phyloP scores from a whole-genome alignment of 495 filamentous ascomycete genomes.

The Rhizodiscina lignyota region DNA sequence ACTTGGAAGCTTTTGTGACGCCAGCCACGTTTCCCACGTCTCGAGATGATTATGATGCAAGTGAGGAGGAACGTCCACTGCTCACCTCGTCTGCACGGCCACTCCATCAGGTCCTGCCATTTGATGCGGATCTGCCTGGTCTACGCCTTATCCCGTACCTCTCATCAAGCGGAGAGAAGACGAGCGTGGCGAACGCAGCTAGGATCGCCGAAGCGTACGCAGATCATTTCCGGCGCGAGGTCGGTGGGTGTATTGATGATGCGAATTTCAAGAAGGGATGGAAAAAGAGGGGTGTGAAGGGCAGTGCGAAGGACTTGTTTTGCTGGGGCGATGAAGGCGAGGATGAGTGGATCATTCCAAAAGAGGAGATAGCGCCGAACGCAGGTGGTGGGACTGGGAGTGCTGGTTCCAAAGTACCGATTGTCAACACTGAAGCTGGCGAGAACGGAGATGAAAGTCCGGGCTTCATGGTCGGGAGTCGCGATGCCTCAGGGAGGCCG shows the following conservation, averaged over 20 bases:
- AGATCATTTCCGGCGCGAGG: conserved; percentile 10
- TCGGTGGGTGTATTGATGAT: conserved; percentile 17
- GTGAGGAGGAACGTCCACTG: conserved; percentile 1
- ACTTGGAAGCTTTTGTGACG: conserved; percentile 14
- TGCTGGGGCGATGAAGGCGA: conserved; percentile 20
- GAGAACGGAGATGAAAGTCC: too few relatives aligned
- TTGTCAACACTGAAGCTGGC: too few relatives aligned
- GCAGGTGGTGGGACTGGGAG: too few relatives aligned
- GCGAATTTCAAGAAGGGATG: conserved; percentile 6
- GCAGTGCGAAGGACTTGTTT: conserved; percentile 19
- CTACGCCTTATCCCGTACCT: conserved; percentile 17
- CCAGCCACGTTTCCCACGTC: conserved; percentile 7
- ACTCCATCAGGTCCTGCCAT: conserved; percentile 19
- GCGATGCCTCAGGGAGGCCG: too few relatives aligned
- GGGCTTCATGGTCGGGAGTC: too few relatives aligned
- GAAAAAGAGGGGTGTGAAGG: conserved; percentile 4
- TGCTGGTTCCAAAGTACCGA: too few relatives aligned
- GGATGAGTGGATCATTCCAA: too few relatives aligned
- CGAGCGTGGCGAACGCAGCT: conserved; percentile 1
- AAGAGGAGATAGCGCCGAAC: too few relatives aligned
- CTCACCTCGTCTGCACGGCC: conserved; percentile 6
- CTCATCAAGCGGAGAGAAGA: conserved; percentile 10
- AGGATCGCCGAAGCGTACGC: conserved; percentile 5
- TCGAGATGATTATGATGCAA: conserved; percentile 6
- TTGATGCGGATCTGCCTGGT: conserved; percentile 20